phyloP scores from a whole-genome alignment of 495 filamentous ascomycete species.

The Tuber aestivum region DNA sequence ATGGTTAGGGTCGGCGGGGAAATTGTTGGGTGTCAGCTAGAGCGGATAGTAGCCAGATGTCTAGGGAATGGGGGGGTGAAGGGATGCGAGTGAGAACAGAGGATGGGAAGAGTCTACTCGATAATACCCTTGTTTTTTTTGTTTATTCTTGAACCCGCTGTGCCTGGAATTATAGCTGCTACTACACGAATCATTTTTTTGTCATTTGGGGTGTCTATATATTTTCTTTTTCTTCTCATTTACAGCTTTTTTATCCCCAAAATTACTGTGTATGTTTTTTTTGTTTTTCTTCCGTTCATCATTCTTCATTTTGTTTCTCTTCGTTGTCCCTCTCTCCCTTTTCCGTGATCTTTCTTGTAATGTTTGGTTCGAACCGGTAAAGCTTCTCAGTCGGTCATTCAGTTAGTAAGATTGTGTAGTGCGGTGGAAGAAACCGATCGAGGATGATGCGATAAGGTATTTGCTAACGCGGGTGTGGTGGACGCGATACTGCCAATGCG shows the following conservation, averaged over 20 bases:
- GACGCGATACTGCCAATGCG: background rate
- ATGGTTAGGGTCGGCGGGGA: background rate
- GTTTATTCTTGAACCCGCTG: background rate
- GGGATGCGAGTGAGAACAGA: background rate
- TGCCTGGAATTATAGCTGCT: background rate
- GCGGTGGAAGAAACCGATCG: background rate
- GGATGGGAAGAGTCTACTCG: background rate
- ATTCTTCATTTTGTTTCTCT: background rate
- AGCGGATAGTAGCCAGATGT: background rate
- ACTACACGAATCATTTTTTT: constrained; percentile 1
- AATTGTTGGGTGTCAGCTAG: background rate
- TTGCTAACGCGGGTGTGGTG: background rate
- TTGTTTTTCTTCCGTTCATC: background rate
- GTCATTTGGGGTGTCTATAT: background rate
- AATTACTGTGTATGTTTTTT: background rate
- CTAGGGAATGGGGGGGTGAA: background rate
- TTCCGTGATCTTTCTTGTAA: background rate
- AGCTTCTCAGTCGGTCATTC: background rate
- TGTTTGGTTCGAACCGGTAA: background rate
- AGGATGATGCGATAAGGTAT: background rate
- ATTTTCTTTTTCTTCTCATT: background rate
- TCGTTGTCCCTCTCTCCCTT: background rate
- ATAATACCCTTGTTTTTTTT: background rate
- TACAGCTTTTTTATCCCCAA: background rate
- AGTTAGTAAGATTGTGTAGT: background rate